These are phyloP conservation scores for Lentinula boryana DNA, from an alignment of 768 basidiomycete genomes.

Conservation along the genomic window DNA sequence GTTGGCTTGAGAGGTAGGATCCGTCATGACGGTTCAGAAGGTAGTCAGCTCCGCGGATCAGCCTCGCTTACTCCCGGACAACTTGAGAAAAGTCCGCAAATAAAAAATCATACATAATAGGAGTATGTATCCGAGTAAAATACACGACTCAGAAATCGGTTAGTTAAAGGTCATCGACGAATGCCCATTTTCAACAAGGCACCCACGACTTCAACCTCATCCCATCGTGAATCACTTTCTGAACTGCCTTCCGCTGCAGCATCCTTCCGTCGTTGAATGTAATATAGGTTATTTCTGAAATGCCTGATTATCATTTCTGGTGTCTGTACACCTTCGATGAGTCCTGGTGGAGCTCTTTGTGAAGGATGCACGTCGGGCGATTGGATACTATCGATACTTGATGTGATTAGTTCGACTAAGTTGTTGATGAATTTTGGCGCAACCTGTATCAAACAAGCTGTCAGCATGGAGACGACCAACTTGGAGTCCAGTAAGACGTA, in stretches of 20 bases:
- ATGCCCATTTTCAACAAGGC: slow-evolving; percentile 89
- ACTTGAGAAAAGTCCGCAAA: not conserved
- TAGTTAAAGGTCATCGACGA: slow-evolving; percentile 32
- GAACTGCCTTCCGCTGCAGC: slow-evolving; percentile 30
- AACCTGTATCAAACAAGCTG: slow-evolving; percentile 39
- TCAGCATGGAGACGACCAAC: not conserved
- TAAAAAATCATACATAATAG: not conserved
- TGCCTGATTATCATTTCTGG: slow-evolving; percentile 93
- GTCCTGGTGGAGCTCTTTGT: slow-evolving; percentile 79
- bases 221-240: slow-evolving; percentile 57
- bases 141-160: not conserved
- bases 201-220: slow-evolving; percentile 84
- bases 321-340: slow-evolving; percentile 88
- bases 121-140: not conserved
- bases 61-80: not conserved
- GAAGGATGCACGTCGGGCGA: slow-evolving; percentile 86
- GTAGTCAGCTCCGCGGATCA: not conserved
- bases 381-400: slow-evolving; percentile 87
- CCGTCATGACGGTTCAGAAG: slow-evolving; percentile 16
- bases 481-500: slow-evolving; percentile 33
- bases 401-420: slow-evolving; percentile 91
- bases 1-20: slow-evolving; percentile 80
- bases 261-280: slow-evolving; percentile 76
- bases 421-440: slow-evolving; percentile 96
- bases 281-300: slow-evolving; percentile 83